These are phyloP conservation scores for Pinus albicaulis DNA, from an alignment of 75 land plant genomes.

Conservation along the genomic window DNA sequence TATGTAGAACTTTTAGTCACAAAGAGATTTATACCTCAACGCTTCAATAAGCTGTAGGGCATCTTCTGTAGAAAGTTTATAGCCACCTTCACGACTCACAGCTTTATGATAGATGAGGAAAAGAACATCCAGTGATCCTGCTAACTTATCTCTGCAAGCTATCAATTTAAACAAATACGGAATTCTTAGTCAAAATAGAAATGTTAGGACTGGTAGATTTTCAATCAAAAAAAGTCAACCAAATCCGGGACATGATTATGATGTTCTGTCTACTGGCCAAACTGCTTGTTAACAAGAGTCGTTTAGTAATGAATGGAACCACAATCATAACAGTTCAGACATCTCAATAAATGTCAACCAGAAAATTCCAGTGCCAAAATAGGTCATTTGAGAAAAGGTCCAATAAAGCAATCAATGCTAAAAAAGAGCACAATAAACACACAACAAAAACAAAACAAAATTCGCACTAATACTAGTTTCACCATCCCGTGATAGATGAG, in stretches of 20 bases:
- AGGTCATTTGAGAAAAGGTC: too few relatives aligned
- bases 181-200: background rate
- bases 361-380: background rate
- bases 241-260: background rate
- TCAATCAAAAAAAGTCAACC: background rate
- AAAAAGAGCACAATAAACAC: too few relatives aligned
- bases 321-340: too few relatives aligned
- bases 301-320: too few relatives aligned
- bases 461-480: slow-evolving; percentile 4
- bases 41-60: slow-evolving; percentile 94
- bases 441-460: background rate
- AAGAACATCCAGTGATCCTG: slow-evolving; percentile 72
- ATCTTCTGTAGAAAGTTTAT: slow-evolving; percentile 72
- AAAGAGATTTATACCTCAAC: slow-evolving; percentile 52
- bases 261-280: background rate
- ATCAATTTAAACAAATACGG: background rate
- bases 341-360: background rate
- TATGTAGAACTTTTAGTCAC: background rate
- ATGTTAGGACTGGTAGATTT: background rate
- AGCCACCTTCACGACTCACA: slow-evolving; percentile 60
- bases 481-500: slow-evolving; percentile 66
- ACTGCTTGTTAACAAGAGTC: too few relatives aligned
- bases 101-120: slow-evolving; percentile 72
- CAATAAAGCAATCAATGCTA: too few relatives aligned
- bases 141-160: slow-evolving; percentile 83